These are phyloP conservation scores for Microdochium bolleyi DNA, from an alignment of 2,329 filamentous ascomycete genomes.

Conservation along the genomic window DNA sequence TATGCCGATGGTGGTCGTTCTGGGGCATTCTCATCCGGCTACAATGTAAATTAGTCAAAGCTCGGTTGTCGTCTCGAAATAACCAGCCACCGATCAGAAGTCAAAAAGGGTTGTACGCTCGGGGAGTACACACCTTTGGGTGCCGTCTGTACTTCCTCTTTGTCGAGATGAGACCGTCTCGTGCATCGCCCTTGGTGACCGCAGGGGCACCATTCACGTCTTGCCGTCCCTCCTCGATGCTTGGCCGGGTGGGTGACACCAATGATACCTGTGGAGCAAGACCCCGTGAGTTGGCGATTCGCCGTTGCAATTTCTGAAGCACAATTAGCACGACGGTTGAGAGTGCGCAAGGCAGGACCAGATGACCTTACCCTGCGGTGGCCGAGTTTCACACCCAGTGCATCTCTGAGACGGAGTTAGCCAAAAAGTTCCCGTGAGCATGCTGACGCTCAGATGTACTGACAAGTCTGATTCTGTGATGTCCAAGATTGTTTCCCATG, in stretches of 20 bases:
- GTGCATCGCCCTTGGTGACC: constrained; percentile 29
- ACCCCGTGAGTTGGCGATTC: constrained; percentile 68
- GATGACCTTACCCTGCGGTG: constrained; percentile 60
- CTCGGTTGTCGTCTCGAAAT: not conserved
- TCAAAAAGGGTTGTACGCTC: constrained; percentile 1
- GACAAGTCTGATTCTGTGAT: constrained; percentile 80
- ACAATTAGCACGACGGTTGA: constrained; percentile 6
- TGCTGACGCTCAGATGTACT: constrained; percentile 18
- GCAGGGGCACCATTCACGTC: constrained; percentile 43
- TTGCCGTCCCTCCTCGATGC: constrained; percentile 43
- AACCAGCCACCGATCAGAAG: not conserved
- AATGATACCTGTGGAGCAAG: constrained; percentile 46
- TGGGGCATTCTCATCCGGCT: constrained; percentile 73
- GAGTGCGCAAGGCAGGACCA: not conserved
- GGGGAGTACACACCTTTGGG: constrained; percentile 51
- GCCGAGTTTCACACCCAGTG: constrained; percentile 69
- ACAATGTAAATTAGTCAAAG: not conserved
- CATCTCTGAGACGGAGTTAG: constrained; percentile 43
- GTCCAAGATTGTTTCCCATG: constrained; percentile 75
- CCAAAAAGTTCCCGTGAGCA: not conserved
- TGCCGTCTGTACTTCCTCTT: constrained; percentile 75
- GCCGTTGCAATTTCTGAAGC: constrained; percentile 68
- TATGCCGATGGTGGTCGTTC: constrained; percentile 77
- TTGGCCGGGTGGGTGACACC: constrained; percentile 38
- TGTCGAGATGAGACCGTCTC: constrained; percentile 31